Evolutionary conservation across 306 rosid species (phyloP).

Genomic region (Adenanthera pavonina): DNA sequence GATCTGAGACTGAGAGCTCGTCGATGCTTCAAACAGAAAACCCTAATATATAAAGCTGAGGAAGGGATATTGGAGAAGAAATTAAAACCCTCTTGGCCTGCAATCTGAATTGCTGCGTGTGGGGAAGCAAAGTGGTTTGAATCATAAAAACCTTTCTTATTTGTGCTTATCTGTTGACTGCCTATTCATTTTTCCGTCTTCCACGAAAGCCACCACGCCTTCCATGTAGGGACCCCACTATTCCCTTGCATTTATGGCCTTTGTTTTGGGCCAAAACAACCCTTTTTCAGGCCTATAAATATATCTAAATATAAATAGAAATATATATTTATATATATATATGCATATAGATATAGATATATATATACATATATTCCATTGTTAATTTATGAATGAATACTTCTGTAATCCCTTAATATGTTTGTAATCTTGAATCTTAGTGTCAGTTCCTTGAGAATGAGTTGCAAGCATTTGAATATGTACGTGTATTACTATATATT

Average conservation of each 20-base stretch:
- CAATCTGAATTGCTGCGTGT: slow-evolving; percentile 31
- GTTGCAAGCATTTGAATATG: no score
- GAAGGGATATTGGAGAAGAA: not conserved
- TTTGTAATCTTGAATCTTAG: no score
- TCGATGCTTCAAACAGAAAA: not conserved
- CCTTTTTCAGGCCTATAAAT: no score
- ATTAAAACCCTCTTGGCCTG: not conserved
- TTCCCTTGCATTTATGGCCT: slow-evolving; percentile 35
- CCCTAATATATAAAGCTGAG: not conserved
- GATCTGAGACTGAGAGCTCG: not conserved
- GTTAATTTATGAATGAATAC: no score
- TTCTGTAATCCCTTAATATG: no score
- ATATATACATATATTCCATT: no score
- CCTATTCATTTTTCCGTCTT: slow-evolving; percentile 35
- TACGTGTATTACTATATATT: no score
- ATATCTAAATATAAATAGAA: no score
- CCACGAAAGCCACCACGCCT: slow-evolving; percentile 33
- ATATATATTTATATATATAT: no score
- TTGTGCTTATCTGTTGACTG: slow-evolving; percentile 11
- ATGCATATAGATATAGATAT: no score
- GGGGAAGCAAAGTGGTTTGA: slow-evolving; percentile 37
- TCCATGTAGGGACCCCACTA: slow-evolving; percentile 43
- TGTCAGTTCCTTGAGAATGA: no score
- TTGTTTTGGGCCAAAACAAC: not conserved
- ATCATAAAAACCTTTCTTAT: slow-evolving; percentile 23